Base-by-base conservation (phyloP, 75 land plant species). In the Azolla pinnata region DNA sequence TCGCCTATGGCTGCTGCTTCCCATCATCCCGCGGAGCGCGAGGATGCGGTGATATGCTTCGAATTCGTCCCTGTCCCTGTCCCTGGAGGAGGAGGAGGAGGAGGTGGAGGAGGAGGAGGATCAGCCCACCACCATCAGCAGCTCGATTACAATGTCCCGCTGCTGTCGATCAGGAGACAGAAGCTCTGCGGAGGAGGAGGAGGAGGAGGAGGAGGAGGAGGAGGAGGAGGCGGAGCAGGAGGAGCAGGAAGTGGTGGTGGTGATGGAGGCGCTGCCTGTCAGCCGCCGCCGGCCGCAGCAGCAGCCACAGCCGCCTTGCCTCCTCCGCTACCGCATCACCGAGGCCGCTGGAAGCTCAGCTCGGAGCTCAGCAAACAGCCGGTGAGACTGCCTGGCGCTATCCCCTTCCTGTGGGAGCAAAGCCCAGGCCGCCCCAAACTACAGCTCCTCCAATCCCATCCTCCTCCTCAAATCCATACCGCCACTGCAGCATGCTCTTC, bases 361-460 rank as follows among this genome's bases (percentile, higher is more conserved):
- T 66, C 83, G 1, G 79, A 81, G 1, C 27, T 81, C 27, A 78
- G 73, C 32, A 70, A 81, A 18, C 82, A 81, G 21, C 79, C 88
- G 8, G 29, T 81, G 8, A 75, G 84, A 32, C 64, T 79, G 29
- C 72, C 80, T n/a, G 86, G 86, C 4, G 60, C 69, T 18, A 80
- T 89, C 33, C 96, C 96, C 8, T 89, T 89, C 57, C 17, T 54
- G 32, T 88, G 95, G 95, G 95, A 88, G 54, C 74, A 75, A 27
- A 62, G 55, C 20, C 89, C 95, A 12, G 95, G 95, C 50, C 61
- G 66, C 56, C 86, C 83, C 16, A 85, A 85, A 59, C 29, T 5
- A 5, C 40, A 52, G 29, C 54, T 29, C 2, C 14, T 2, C 16
- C 4, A 26, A 52, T 27, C 28, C 4, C 54, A 25, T 1, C 40